These are phyloP conservation scores for Stygiomarasmius scandens DNA, from an alignment of 1,284 basidiomycete species.

Conservation along the genomic window DNA sequence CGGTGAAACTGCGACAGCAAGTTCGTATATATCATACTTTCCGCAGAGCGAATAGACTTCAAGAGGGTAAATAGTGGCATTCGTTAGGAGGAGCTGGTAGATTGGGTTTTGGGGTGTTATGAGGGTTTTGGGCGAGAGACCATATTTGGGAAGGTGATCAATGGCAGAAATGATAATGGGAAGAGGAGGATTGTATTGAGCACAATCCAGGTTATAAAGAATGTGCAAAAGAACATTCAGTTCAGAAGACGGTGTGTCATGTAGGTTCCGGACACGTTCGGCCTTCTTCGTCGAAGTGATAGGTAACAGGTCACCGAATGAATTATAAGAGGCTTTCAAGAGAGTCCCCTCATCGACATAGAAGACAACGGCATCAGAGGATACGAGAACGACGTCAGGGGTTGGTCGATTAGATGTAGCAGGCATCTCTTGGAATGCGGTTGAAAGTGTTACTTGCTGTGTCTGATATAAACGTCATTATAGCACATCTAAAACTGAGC, in stretches of 20 bases:
- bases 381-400: slow-evolving; percentile 1
- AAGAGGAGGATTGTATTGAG: background rate
- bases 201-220: background rate
- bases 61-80: slow-evolving; percentile 2
- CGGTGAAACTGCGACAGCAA: background rate
- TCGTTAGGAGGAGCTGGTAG: background rate
- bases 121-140: background rate
- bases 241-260: background rate
- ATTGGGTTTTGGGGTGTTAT: background rate
- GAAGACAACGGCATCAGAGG: slow-evolving; percentile 3
- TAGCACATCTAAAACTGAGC: too few species aligned
- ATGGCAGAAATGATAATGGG: background rate
- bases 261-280: background rate
- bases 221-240: slow-evolving; percentile 2
- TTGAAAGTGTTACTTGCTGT: background rate
- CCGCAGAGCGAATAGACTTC: slow-evolving; percentile 2
- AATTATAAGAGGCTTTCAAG: background rate
- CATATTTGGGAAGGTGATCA: background rate
- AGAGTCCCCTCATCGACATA: slow-evolving; percentile 2
- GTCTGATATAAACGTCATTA: too few species aligned
- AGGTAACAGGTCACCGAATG: slow-evolving; percentile 2
- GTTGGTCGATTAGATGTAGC: background rate
- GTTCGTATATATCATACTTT: slow-evolving; percentile 1
- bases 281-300: background rate
- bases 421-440: background rate